phyloP scores from a whole-genome alignment of 176 grass and related monocot species.

The Typha latifolia region DNA sequence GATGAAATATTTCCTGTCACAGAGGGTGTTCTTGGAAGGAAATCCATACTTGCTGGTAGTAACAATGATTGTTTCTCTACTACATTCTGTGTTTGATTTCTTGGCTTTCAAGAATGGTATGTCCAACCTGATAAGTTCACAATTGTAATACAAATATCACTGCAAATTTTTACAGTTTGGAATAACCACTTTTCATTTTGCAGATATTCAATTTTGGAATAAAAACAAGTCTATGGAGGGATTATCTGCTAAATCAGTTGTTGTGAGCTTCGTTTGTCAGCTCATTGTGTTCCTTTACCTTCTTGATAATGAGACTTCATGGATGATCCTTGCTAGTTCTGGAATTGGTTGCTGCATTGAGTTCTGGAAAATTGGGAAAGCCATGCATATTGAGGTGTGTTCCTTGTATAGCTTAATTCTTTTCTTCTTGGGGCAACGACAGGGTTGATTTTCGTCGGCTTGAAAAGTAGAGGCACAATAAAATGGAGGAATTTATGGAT shows the following conservation, averaged over 20 bases:
- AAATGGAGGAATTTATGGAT: neutral
- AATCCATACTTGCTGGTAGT: constrained; percentile 79
- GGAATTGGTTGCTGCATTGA: constrained; percentile 95
- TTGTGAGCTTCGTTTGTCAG: constrained; percentile 90
- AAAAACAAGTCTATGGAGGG: constrained; percentile 99
- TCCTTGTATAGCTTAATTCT: constrained; percentile 2
- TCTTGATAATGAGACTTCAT: constrained; percentile 98
- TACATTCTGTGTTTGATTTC: constrained; percentile 98
- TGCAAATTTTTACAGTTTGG: too few species aligned
- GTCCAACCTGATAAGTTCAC: neutral
- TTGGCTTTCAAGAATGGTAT: constrained; percentile 98
- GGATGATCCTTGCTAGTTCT: constrained; percentile 98
- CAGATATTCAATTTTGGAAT: constrained; percentile 99
- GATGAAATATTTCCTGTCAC: constrained; percentile 14
- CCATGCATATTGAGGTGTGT: constrained; percentile 91
- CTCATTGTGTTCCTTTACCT: constrained; percentile 90
- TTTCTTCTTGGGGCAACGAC: neutral
- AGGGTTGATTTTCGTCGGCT: neutral
- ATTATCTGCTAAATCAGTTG: constrained; percentile 93
- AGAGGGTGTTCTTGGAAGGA: constrained; percentile 99
- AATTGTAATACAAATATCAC: neutral
- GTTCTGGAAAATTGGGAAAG: constrained; percentile 99
- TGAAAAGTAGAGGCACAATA: neutral
- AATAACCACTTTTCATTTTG: constrained; percentile 9
- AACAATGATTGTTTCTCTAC: constrained; percentile 76